A percentile compares a stretch with the other conserved stretches of the same genome.
Conservation (phyloP, 176 grass and related monocot genomes). For the Elaeis guineensis region DNA sequence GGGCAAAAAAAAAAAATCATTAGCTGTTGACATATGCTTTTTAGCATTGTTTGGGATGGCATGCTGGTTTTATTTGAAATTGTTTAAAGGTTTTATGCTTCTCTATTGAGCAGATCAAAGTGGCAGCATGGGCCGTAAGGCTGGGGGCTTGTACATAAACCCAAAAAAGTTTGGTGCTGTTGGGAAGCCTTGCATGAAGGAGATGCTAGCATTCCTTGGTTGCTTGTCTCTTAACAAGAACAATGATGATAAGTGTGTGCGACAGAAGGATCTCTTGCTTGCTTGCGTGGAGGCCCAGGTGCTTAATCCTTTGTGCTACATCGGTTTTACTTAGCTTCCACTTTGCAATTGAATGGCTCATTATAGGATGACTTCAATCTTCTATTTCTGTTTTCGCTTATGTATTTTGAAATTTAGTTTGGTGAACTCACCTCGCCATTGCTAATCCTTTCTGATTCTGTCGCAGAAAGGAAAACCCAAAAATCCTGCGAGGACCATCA, state of each 20-base stretch:
- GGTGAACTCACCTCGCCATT: too few species aligned
- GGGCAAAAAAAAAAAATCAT: too few species aligned
- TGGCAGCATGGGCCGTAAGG: conserved; percentile 71
- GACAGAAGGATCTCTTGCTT: conserved; percentile 21
- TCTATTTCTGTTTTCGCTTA: too few species aligned
- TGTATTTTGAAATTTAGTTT: background rate
- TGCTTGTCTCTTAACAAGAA: conserved; percentile 87
- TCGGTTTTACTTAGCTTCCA: too few species aligned
- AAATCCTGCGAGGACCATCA: conserved; percentile 11
- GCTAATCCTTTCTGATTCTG: background rate
- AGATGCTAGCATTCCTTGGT: conserved; percentile 79
- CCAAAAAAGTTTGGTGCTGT: conserved; percentile 63
- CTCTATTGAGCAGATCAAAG: background rate
- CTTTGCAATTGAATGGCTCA: too few species aligned
- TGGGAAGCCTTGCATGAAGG: conserved; percentile 60
- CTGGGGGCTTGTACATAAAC: conserved; percentile 77
- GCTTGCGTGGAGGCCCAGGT: conserved; percentile 15
- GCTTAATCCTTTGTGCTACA: too few species aligned
- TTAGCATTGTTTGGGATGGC: too few species aligned
- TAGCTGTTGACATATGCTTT: too few species aligned
- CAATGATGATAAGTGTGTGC: conserved; percentile 53
- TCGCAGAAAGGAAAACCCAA: conserved; percentile 19
- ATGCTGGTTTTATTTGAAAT: too few species aligned
- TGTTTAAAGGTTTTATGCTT: background rate
- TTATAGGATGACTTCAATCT: too few species aligned